Conservation (phyloP, 768 basidiomycete species). For the Leccinellum rugosiceps region DNA sequence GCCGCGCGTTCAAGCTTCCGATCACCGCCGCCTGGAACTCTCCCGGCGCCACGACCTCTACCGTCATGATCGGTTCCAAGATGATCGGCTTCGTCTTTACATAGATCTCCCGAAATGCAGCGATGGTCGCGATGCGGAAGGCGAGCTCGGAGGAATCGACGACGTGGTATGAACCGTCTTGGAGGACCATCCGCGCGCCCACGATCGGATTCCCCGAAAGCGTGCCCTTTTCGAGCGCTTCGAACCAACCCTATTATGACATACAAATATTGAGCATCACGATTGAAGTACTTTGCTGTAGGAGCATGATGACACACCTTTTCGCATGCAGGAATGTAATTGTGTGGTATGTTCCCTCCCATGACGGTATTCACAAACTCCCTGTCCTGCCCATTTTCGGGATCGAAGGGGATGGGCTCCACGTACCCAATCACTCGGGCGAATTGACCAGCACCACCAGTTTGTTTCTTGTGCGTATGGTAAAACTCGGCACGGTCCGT, state of each 20-base stretch:
- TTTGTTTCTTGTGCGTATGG: slow-evolving; percentile 98
- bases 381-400: slow-evolving; percentile 76
- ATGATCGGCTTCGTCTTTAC: slow-evolving; percentile 73
- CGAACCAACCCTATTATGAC: slow-evolving; percentile 79
- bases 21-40: slow-evolving; percentile 98
- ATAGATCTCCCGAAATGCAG: slow-evolving; percentile 92
- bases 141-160: slow-evolving; percentile 97
- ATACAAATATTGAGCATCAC: not conserved
- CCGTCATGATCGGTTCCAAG: slow-evolving; percentile 97
- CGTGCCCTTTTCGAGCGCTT: slow-evolving; percentile 88
- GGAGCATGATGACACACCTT: slow-evolving; percentile 51
- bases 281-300: not conserved
- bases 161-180: slow-evolving; percentile 89
- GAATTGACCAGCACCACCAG: slow-evolving; percentile 95
- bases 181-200: slow-evolving; percentile 81
- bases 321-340: slow-evolving; percentile 92
- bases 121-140: slow-evolving; percentile 86
- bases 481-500: slow-evolving; percentile 77
- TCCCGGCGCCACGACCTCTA: slow-evolving; percentile 92
- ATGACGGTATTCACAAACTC: slow-evolving; percentile 87
- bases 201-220: slow-evolving; percentile 85
- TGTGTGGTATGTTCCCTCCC: slow-evolving; percentile 87
- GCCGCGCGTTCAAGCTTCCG: slow-evolving; percentile 87
- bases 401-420: slow-evolving; percentile 78
- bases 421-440: slow-evolving; percentile 89